These are phyloP conservation scores for Salvia sclarea DNA, from an alignment of 305 asterid genomes.

Conservation along the genomic window DNA sequence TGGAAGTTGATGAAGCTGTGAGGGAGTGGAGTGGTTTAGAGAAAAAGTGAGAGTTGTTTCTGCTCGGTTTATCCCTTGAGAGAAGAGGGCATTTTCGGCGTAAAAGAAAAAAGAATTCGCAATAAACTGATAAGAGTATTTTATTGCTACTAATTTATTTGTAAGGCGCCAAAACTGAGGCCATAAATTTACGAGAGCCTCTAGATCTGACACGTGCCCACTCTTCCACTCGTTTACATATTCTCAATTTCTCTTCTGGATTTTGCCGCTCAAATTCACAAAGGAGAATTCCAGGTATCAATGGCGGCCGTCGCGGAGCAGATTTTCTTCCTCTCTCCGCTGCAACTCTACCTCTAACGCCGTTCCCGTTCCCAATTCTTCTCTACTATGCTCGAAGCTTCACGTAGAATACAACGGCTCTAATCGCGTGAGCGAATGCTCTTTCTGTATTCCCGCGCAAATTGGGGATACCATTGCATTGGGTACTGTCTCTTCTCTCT, in stretches of 20 bases:
- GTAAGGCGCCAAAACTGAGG: constrained; percentile 7
- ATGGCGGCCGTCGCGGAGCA: constrained; percentile 33
- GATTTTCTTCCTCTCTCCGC: constrained; percentile 28
- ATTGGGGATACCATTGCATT: constrained; percentile 32
- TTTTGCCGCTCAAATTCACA: neutral
- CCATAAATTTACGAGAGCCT: neutral
- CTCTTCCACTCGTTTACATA: constrained; percentile 14
- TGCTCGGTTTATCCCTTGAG: constrained; percentile 7
- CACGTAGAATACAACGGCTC: constrained; percentile 3
- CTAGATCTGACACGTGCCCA: constrained; percentile 38
- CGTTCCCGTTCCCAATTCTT: neutral
- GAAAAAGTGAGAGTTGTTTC: neutral
- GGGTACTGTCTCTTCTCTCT: constrained; percentile 38
- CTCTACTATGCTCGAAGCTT: constrained; percentile 4
- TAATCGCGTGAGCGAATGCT: neutral
- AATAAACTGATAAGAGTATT: neutral
- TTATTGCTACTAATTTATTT: neutral
- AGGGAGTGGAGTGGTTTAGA: neutral
- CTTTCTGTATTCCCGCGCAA: constrained; percentile 10
- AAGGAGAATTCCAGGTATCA: neutral
- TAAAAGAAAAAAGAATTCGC: no score
- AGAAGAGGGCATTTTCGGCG: neutral
- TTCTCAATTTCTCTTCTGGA: neutral
- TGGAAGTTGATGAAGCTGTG: constrained; percentile 24
- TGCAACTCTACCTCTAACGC: constrained; percentile 23